A percentile compares a stretch with the other conserved stretches of the same genome.
Conservation (phyloP, 371 early-diverging fungal species). For the Actinomortierella ambigua region DNA sequence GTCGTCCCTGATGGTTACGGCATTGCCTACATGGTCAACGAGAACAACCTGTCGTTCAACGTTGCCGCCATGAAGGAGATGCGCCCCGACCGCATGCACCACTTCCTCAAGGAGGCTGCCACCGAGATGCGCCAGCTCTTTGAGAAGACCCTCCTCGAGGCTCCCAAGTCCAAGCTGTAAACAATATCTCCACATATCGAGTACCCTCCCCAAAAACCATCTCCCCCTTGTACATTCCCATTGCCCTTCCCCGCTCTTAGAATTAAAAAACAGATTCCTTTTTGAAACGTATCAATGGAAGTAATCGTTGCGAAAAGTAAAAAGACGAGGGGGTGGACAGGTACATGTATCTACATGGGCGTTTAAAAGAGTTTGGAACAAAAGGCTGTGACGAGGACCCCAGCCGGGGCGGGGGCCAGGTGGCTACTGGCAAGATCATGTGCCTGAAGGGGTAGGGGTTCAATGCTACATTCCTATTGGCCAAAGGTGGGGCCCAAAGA, state of each 20-base stretch:
- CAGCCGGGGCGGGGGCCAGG: too few relatives aligned
- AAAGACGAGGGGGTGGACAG: not conserved
- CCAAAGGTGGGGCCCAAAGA: not conserved
- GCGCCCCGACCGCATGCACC: constrained; percentile 60
- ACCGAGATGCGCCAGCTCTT: constrained; percentile 70
- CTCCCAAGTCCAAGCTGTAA: constrained; percentile 8
- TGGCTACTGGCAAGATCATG: not conserved
- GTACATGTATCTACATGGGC: not conserved
- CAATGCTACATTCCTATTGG: not conserved
- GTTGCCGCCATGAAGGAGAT: constrained; percentile 77
- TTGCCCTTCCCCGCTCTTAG: not conserved
- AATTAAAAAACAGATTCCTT: not conserved
- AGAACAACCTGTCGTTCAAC: constrained; percentile 84
- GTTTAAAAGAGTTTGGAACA: too few relatives aligned
- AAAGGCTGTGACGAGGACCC: too few relatives aligned
- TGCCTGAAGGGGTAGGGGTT: not conserved
- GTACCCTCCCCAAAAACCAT: not conserved
- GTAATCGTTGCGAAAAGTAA: too few relatives aligned
- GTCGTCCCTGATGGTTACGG: constrained; percentile 97
- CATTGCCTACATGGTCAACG: constrained; percentile 93
- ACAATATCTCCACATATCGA: not conserved
- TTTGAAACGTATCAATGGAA: not conserved
- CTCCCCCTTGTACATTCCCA: not conserved
- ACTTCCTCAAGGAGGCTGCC: constrained; percentile 74
- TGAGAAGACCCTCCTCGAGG: constrained; percentile 41